Percentiles rank a stretch among this genome's conserved stretches.
phyloP scores from a whole-genome alignment of 306 rosid genomes.

The Mucuna pruriens region DNA sequence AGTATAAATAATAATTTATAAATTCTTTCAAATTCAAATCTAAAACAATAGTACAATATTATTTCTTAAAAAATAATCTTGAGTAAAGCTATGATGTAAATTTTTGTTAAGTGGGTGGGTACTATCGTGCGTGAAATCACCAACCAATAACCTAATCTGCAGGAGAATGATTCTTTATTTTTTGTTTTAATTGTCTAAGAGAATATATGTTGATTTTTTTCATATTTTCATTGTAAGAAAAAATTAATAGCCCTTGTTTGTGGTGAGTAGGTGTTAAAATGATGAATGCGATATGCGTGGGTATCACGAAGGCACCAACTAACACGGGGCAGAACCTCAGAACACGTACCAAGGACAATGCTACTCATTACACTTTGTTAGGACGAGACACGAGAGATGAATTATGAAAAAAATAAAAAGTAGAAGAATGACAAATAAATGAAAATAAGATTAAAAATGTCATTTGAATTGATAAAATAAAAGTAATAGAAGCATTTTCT shows the following conservation, averaged over 20 bases:
- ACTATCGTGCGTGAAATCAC: background rate
- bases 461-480: no score
- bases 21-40: no score
- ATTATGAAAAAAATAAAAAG: no score
- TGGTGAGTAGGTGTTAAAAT: background rate
- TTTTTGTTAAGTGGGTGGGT: background rate
- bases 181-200: background rate
- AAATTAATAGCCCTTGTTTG: background rate
- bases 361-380: background rate
- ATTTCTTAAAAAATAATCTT: no score
- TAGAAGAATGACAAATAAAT: no score
- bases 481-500: no score
- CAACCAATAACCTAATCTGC: background rate
- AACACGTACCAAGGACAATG: background rate
- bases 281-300: background rate
- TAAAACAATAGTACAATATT: no score
- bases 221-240: background rate
- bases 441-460: no score
- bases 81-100: background rate
- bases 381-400: no score
- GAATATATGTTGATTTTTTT: background rate
- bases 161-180: background rate
- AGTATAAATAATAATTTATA: no score
- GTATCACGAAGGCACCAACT: background rate
- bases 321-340: no score